These are phyloP conservation scores for Apophysomyces trapeziformis DNA, from an alignment of 371 early-diverging fungal species.

Conservation along the genomic window DNA sequence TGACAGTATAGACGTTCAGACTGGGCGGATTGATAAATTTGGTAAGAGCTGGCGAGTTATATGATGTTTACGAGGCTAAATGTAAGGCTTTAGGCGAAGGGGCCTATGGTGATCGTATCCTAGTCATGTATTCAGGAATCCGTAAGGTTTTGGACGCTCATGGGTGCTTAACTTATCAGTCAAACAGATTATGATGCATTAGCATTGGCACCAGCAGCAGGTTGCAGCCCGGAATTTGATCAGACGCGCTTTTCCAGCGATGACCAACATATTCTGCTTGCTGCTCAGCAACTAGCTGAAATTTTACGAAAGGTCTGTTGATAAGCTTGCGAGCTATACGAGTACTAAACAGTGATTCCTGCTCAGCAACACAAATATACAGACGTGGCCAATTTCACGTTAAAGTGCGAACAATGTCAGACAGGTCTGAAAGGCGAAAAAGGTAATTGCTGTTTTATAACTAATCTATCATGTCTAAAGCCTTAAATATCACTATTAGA, in stretches of 20 bases:
- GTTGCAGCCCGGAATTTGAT: slow-evolving; percentile 56
- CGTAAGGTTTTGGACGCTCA: slow-evolving; percentile 43
- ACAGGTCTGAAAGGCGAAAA: slow-evolving; percentile 62
- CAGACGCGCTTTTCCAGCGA: slow-evolving; percentile 52
- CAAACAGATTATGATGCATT: slow-evolving; percentile 63
- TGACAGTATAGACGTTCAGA: slow-evolving; percentile 66
- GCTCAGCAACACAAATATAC: slow-evolving; percentile 59
- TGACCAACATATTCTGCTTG: slow-evolving; percentile 37
- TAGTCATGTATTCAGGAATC: slow-evolving; percentile 66
- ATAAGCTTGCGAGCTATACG: neutral
- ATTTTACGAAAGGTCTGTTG: slow-evolving; percentile 46
- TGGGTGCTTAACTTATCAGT: neutral
- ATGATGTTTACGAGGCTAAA: neutral
- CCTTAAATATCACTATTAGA: slow-evolving; percentile 11
- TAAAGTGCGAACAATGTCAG: slow-evolving; percentile 56
- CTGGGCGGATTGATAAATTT: slow-evolving; percentile 60
- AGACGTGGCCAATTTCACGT: slow-evolving; percentile 61
- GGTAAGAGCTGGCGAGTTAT: slow-evolving; percentile 31
- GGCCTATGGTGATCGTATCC: slow-evolving; percentile 44
- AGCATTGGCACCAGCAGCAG: slow-evolving; percentile 50
- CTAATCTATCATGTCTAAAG: neutral
- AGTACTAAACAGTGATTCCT: neutral
- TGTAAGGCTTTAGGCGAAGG: slow-evolving; percentile 49
- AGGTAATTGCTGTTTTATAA: slow-evolving; percentile 33
- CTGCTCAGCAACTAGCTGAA: slow-evolving; percentile 47